Evolutionary conservation across 139 green algal species (phyloP).

Genomic region (Volvox africanus): DNA sequence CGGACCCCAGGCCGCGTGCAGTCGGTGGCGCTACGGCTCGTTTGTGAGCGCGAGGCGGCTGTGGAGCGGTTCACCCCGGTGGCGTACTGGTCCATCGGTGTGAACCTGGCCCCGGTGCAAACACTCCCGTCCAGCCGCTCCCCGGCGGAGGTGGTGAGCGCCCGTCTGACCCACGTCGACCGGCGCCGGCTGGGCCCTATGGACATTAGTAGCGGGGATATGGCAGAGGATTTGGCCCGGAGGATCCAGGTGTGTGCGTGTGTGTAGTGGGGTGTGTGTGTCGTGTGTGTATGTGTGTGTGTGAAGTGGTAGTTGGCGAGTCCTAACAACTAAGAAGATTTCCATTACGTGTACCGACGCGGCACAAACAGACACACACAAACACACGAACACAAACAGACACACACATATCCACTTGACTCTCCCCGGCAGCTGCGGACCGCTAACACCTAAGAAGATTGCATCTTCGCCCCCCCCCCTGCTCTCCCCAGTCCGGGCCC

Average conservation of each 20-base stretch:
- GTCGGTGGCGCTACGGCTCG: conserved; percentile 89
- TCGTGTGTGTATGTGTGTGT: neutral
- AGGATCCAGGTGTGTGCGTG: conserved; percentile 48
- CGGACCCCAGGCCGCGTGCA: conserved; percentile 73
- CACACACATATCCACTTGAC: no score
- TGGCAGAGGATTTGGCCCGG: conserved; percentile 53
- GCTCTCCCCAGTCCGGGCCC: conserved; percentile 52
- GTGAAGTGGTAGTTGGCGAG: neutral
- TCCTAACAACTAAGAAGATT: neutral
- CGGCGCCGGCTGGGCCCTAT: conserved; percentile 59
- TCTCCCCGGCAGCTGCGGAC: no score
- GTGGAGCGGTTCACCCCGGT: conserved; percentile 73
- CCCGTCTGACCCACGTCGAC: conserved; percentile 60
- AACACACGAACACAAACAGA: no score
- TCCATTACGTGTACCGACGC: no score
- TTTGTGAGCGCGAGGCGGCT: conserved; percentile 87
- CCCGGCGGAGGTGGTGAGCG: neutral
- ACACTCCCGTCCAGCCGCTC: no score
- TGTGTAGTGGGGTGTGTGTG: neutral
- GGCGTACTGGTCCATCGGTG: conserved; percentile 80
- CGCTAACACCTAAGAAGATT: no score
- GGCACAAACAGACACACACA: no score
- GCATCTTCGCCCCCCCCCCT: neutral
- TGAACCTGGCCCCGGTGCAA: neutral
- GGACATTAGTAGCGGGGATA: conserved; percentile 51